Conservation (phyloP, 2,329 filamentous ascomycete species). For the Botrytis porri region DNA sequence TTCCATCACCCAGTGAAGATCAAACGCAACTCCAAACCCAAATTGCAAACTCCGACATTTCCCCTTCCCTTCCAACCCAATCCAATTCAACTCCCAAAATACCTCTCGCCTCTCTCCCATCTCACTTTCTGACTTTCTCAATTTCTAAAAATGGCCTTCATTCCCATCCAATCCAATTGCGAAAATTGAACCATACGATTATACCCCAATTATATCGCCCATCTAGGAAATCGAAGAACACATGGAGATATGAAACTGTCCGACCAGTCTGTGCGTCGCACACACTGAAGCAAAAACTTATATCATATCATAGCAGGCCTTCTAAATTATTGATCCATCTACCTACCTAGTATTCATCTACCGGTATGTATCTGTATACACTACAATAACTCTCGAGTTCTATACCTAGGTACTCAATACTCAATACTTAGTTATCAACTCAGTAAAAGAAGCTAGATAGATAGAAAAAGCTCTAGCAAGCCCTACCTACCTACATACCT, state of each 20-base stretch:
- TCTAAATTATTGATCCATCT: background rate
- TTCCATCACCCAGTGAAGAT: background rate
- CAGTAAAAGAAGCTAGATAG: background rate
- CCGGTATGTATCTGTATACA: too few relatives aligned
- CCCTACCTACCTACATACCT: too few relatives aligned
- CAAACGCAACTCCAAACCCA: background rate
- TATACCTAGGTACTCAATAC: background rate
- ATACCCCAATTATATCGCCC: background rate
- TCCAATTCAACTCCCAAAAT: too few relatives aligned
- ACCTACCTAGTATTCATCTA: background rate
- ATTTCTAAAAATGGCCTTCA: background rate
- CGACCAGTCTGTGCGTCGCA: background rate
- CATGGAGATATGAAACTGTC: background rate
- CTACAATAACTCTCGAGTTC: background rate
- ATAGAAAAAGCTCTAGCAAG: background rate
- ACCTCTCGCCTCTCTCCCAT: too few relatives aligned
- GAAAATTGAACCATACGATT: background rate
- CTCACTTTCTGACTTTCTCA: background rate
- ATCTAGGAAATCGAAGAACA: background rate
- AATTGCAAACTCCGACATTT: background rate
- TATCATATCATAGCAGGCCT: too few relatives aligned
- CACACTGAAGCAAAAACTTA: too few relatives aligned
- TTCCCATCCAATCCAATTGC: background rate
- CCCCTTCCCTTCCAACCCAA: too few relatives aligned
- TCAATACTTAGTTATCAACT: too few relatives aligned